Conservation (phyloP, 2,329 filamentous ascomycete species). For the Talaromyces sp. region DNA sequence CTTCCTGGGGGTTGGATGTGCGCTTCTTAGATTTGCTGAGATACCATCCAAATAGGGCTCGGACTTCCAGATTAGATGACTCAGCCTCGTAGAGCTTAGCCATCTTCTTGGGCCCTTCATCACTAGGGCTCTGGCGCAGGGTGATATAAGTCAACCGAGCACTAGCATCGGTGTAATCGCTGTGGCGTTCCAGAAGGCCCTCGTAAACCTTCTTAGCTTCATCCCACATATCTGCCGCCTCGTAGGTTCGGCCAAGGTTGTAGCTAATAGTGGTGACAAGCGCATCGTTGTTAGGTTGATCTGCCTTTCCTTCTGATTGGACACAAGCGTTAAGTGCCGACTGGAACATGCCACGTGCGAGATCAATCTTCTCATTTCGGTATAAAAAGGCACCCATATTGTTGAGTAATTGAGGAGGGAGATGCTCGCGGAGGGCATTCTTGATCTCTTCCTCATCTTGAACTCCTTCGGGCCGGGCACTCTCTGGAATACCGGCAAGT, state of each 20-base stretch:
- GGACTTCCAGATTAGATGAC: constrained; percentile 83
- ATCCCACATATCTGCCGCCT: constrained; percentile 77
- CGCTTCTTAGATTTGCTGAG: constrained; percentile 86
- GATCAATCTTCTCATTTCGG: constrained; percentile 77
- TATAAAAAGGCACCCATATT: constrained; percentile 97
- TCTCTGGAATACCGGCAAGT: constrained; percentile 72
- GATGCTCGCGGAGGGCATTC: constrained; percentile 69
- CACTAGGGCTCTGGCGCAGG: constrained; percentile 75
- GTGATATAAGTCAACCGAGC: constrained; percentile 89
- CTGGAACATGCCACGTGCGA: constrained; percentile 86
- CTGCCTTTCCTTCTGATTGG: constrained; percentile 74
- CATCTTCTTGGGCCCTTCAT: constrained; percentile 84
- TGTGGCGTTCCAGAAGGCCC: constrained; percentile 78
- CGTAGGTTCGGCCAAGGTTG: constrained; percentile 92
- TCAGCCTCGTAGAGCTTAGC: constrained; percentile 83
- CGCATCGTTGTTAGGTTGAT: constrained; percentile 81
- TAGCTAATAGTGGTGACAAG: constrained; percentile 95
- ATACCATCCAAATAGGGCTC: constrained; percentile 94
- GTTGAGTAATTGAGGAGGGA: constrained; percentile 90
- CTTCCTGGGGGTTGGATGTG: constrained; percentile 78
- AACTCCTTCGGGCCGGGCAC: constrained; percentile 64
- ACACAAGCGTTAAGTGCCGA: constrained; percentile 87
- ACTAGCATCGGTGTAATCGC: constrained; percentile 89
- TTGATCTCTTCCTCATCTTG: constrained; percentile 62
- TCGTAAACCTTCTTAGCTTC: constrained; percentile 89